Conservation (phyloP, 257 asterid genomes). For the Linaria vulgaris region DNA sequence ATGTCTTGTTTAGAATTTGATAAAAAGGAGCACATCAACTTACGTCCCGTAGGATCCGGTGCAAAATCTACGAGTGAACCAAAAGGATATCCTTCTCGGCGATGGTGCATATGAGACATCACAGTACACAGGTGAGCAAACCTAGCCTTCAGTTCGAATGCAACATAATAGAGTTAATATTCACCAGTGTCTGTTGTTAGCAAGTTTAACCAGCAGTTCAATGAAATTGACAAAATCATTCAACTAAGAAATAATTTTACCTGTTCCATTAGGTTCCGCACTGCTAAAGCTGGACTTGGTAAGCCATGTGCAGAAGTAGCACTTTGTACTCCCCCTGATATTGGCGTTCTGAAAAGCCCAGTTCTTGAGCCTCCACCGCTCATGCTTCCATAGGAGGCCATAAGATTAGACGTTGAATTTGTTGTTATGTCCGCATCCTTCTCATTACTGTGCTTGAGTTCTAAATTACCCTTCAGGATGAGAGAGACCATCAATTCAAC, state of each 20-base stretch:
- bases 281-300: constrained; percentile 95
- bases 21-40: constrained; percentile 25
- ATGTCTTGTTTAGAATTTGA: constrained; percentile 1
- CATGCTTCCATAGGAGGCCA: constrained; percentile 45
- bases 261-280: constrained; percentile 98
- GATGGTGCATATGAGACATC: constrained; percentile 98
- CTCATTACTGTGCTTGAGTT: constrained; percentile 38
- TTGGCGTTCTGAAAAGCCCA: constrained; percentile 96
- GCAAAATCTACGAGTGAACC: constrained; percentile 98
- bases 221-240: not conserved
- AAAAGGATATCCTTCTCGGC: constrained; percentile 95
- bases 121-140: constrained; percentile 96
- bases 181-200: constrained; percentile 22
- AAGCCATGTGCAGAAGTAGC: constrained; percentile 96
- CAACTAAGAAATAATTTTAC: constrained; percentile 33
- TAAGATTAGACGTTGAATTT: constrained; percentile 39
- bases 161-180: constrained; percentile 20
- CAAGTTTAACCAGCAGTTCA: not conserved
- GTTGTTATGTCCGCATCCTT: constrained; percentile 24
- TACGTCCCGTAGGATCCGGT: constrained; percentile 85
- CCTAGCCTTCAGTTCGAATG: constrained; percentile 66
- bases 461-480: constrained; percentile 71
- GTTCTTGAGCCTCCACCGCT: constrained; percentile 79
- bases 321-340: constrained; percentile 98
- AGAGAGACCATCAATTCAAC: constrained; percentile 60